A percentile compares a stretch with the other conserved stretches of the same genome.
Conservation (phyloP, 768 basidiomycete species). For the Russula earlei region DNA sequence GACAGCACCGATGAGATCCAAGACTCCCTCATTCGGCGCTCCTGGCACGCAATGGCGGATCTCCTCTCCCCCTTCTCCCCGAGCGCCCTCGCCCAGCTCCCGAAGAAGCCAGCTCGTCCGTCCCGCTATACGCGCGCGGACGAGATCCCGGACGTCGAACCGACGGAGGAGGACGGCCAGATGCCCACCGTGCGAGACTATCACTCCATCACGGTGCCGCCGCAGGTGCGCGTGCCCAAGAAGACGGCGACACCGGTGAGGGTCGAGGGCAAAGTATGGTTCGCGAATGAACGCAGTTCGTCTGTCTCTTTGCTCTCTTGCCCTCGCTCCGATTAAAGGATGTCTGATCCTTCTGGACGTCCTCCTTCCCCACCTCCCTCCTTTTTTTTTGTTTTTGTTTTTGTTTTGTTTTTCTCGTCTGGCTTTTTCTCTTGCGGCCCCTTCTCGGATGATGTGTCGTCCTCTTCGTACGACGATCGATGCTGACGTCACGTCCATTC, state of each 20-base stretch:
- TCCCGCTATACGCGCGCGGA: constrained; percentile 59
- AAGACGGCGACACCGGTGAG: constrained; percentile 75
- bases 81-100: constrained; percentile 44
- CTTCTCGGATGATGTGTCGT: neutral
- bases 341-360: too few relatives aligned
- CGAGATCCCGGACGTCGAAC: constrained; percentile 54
- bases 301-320: neutral
- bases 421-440: neutral
- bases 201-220: constrained; percentile 59
- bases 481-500: neutral
- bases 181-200: constrained; percentile 63
- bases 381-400: neutral
- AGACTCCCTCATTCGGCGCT: constrained; percentile 39
- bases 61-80: constrained; percentile 60
- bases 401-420: neutral
- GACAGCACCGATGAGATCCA: constrained; percentile 19
- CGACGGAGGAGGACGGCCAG: constrained; percentile 39
- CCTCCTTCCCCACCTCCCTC: too few relatives aligned
- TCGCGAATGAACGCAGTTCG: constrained; percentile 89
- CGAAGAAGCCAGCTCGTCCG: constrained; percentile 30
- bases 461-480: neutral
- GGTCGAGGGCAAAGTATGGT: constrained; percentile 96
- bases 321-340: too few relatives aligned
- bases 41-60: constrained; percentile 54
- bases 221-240: constrained; percentile 65